These are phyloP conservation scores for Leptographium radiaticola DNA, from an alignment of 2,329 filamentous ascomycete genomes.

Conservation along the genomic window DNA sequence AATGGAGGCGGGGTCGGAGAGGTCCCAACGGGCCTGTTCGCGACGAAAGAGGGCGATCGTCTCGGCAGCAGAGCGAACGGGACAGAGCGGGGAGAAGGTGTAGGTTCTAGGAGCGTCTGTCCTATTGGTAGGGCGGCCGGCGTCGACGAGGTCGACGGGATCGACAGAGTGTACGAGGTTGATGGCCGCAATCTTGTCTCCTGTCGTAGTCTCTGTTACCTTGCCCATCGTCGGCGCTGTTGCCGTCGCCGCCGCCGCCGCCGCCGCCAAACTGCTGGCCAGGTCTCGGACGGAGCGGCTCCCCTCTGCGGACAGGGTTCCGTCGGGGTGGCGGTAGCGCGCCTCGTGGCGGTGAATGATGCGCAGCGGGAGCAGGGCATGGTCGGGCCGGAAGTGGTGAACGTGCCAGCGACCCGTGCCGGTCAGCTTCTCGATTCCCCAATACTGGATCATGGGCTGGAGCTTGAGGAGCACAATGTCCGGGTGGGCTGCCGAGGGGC, in stretches of 20 bases:
- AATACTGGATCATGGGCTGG: constrained; percentile 9
- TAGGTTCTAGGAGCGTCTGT: no score
- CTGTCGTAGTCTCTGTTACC: neutral
- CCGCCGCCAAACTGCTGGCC: constrained; percentile 3
- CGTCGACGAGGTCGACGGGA: no score
- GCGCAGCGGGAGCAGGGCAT: constrained; percentile 7
- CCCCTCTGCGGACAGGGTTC: constrained; percentile 1
- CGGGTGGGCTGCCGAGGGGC: constrained; percentile 4
- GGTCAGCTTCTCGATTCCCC: constrained; percentile 9
- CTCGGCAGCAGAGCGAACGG: constrained; percentile 2
- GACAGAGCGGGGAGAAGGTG: neutral
- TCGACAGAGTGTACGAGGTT: no score
- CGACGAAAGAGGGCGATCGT: neutral
- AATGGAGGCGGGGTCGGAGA: constrained; percentile 5
- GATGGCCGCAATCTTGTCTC: neutral
- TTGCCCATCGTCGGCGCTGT: neutral
- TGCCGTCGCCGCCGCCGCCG: no score
- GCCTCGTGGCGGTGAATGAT: constrained; percentile 6
- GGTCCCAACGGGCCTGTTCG: constrained; percentile 7
- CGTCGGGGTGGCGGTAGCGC: constrained; percentile 7
- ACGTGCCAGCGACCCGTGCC: constrained; percentile 9
- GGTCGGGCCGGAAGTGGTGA: constrained; percentile 4
- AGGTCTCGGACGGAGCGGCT: constrained; percentile 3
- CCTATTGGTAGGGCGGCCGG: no score
- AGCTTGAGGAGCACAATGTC: constrained; percentile 11